Evolutionary conservation across 2,329 filamentous ascomycete genomes (phyloP).

Genomic region (Clarireedia sp.): DNA sequence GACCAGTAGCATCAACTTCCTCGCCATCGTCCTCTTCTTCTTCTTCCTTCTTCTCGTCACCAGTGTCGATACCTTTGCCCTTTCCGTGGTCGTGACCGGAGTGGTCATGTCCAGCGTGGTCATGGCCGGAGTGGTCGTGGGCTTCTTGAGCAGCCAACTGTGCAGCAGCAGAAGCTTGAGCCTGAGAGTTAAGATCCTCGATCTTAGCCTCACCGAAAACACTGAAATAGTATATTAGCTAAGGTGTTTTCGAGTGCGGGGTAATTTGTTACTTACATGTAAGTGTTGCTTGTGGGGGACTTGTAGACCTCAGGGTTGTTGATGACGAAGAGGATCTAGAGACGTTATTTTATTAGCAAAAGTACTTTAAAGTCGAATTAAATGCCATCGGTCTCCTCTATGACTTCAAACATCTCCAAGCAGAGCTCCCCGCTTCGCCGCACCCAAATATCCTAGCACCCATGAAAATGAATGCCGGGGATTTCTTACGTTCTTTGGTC

Average conservation of each 20-base stretch:
- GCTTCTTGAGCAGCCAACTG: constrained; percentile 74
- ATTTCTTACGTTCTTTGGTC: constrained; percentile 92
- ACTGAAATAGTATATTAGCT: constrained; percentile 40
- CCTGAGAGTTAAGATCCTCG: constrained; percentile 97
- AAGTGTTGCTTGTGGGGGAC: constrained; percentile 98
- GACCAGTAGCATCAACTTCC: constrained; percentile 87
- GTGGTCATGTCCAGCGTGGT: constrained; percentile 56
- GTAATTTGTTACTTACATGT: constrained; percentile 66
- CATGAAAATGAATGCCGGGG: background rate
- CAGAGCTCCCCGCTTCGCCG: background rate
- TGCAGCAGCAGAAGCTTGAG: constrained; percentile 90
- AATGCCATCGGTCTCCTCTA: background rate
- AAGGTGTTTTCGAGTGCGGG: constrained; percentile 1
- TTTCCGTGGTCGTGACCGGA: constrained; percentile 46
- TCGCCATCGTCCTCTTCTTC: constrained; percentile 84
- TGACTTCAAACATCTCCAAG: background rate
- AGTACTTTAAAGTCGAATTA: background rate
- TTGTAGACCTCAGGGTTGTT: constrained; percentile 99
- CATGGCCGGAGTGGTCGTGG: constrained; percentile 41
- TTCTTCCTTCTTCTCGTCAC: constrained; percentile 62
- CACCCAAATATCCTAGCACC: background rate
- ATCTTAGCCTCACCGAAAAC: constrained; percentile 99
- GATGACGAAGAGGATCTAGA: constrained; percentile 96
- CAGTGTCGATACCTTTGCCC: constrained; percentile 52
- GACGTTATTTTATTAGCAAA: constrained; percentile 14